Base-by-base conservation (phyloP, 2,329 filamentous ascomycete genomes). In the Calonectria fujianensis region DNA sequence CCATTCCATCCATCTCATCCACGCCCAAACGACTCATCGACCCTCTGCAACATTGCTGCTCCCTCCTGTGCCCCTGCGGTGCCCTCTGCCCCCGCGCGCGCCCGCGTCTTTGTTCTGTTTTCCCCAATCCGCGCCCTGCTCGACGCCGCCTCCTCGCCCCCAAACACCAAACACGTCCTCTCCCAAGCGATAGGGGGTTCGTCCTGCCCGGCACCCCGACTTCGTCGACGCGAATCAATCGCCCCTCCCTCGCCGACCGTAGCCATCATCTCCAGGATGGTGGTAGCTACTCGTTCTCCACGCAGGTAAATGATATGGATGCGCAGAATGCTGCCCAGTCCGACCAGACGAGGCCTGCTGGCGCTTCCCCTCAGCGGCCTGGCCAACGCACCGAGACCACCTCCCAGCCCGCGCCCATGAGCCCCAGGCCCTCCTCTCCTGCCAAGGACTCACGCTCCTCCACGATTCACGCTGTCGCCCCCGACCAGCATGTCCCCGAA, bases 311-410 rank as follows among this genome's bases (percentile, higher is more conserved):
- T 92, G 90, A 88, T 88, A 92, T 92, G 90, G 90, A 92, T 91
- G 90, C 90, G 90, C 90, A 91, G 87, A 91, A 92, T 92, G 90
- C 89, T 89, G 87, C 88, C 87, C 90, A 90, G 88, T 88, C 89
- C 87, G 89, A 89, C 85, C 89, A 88, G 86, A 89, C 88, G 88
- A 91, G 90, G 90, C 89, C 88, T 84, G 84, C 87, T 85, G 83
- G 85, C 85, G 88, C 89, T 88, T 89, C 89, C 82, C 86, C 88
- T 81, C 86, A 87, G 84, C 86, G 85, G 83, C 85, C 85, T 67
- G 76, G 73, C 72, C 78, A 76, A 57, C 78, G 78, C 64, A 69
- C 75, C 68, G 76, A 80, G 70, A 75, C 61, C 65, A 72, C 74
- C 69, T 77, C 80, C 57, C 77, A 79, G 63, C 76, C 80, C 69